Evolutionary conservation across 1,284 basidiomycete genomes (phyloP), one percentile per base, ranked within the genome.

Genomic region (Laetiporus sulphureus): DNA sequence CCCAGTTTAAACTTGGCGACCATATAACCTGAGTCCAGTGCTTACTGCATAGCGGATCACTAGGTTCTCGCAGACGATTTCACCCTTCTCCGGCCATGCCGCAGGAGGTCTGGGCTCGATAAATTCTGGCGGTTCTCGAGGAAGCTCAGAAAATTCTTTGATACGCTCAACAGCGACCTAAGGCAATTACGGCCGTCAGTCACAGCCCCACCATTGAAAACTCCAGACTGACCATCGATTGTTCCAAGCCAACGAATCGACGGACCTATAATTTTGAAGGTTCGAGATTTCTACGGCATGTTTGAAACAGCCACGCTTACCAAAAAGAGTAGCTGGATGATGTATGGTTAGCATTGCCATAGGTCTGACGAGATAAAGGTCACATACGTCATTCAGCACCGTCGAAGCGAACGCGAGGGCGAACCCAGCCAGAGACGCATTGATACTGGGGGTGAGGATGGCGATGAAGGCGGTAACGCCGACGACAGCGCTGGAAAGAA

Each of bases 91-190:
- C 3, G 93, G 94, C 93, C 93, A 97, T 22, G 77, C 69, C 2
- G 78, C 70, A 2, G 81, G 70, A 11, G 93, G 92, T n/a, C 91
- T 72, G 2, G 90, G 91, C 47, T 95, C 90, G 27, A 89, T 61
- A 53, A 83, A 84, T 60, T 94, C 91, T 2, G 88, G 72, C 10
- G 81, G 73, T 65, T 94, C 91, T 34, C 75, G 73, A 33, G 70
- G 62, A 18, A 96, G 66, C 54, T 92, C 88, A 2, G 88, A 85
- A 61, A 91, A 95, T 59, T 92, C 90, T 58, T 90, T 90, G 57
- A 96, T 77, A 32, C 93, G 83, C 62, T 97, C 94, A 36, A 97
- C 69, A 12, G 90, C 91, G 47, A 96, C 83, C 83, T 86, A 47
- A 30, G 15, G 35, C 40, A 34, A 38, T 37, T 20, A 43, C n/a